Evolutionary conservation across 2,329 filamentous ascomycete species (phyloP).

Genomic region (Intubia oerlemansii): DNA sequence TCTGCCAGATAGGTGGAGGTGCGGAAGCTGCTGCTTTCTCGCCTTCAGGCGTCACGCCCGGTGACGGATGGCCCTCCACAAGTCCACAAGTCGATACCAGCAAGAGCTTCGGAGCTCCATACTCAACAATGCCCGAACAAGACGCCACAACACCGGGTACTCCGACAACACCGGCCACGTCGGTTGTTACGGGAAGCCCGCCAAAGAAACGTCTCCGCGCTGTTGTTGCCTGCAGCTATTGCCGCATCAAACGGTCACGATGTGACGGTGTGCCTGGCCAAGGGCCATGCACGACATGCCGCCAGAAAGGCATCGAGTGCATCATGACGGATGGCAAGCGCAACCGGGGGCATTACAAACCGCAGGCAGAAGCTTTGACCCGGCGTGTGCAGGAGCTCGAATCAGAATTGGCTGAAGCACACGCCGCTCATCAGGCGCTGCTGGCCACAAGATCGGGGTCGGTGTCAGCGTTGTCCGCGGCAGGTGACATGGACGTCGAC

Average conservation of each 20-base stretch:
- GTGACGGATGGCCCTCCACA: too few relatives aligned
- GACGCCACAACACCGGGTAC: neutral
- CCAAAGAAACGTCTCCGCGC: slow-evolving; percentile 5
- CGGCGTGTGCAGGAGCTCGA: slow-evolving; percentile 2
- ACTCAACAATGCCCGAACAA: too few relatives aligned
- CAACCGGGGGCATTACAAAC: slow-evolving; percentile 6
- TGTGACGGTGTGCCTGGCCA: slow-evolving; percentile 5
- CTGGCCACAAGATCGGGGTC: too few relatives aligned
- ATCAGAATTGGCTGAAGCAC: slow-evolving; percentile 3
- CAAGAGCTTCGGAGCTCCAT: too few relatives aligned
- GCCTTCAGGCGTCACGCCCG: neutral
- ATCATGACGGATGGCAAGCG: slow-evolving; percentile 5
- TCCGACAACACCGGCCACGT: too few relatives aligned
- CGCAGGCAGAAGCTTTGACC: slow-evolving; percentile 4
- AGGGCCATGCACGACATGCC: slow-evolving; percentile 3
- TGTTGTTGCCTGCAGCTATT: slow-evolving; percentile 5
- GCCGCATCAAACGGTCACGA: slow-evolving; percentile 5
- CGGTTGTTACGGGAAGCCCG: neutral
- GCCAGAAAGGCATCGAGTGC: slow-evolving; percentile 4
- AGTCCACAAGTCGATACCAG: too few relatives aligned
- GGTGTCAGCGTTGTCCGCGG: too few relatives aligned
- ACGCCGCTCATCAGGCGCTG: slow-evolving; percentile 1
- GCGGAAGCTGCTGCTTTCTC: neutral
- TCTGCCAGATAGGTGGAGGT: too few relatives aligned
- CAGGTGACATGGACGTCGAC: too few relatives aligned